Conservation (phyloP, 2,329 filamentous ascomycete species). For the Gremmenia infestans region DNA sequence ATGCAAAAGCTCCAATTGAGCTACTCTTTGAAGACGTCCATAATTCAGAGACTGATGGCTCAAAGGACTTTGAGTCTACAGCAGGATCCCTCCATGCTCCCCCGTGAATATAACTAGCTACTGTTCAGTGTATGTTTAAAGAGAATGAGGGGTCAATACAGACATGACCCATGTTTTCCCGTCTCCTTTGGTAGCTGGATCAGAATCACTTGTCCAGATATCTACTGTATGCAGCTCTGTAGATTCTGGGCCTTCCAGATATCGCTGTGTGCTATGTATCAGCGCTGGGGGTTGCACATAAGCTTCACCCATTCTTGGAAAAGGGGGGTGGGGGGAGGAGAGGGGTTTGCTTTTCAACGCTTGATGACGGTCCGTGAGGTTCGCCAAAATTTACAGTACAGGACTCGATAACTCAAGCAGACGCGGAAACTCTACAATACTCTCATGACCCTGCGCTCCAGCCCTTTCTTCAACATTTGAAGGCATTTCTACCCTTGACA, state of each 20-base stretch:
- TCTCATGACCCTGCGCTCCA: too few species aligned
- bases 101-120: slow-evolving; percentile 46
- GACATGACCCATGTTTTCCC: slow-evolving; percentile 10
- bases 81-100: slow-evolving; percentile 59
- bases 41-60: slow-evolving; percentile 40
- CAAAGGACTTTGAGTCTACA: slow-evolving; percentile 42
- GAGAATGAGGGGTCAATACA: background rate
- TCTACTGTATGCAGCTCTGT: slow-evolving; percentile 18
- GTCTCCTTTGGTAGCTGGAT: background rate
- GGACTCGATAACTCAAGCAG: too few species aligned
- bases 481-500: too few species aligned
- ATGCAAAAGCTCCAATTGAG: slow-evolving; percentile 54
- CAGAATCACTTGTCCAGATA: slow-evolving; percentile 8
- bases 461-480: too few species aligned
- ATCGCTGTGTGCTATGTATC: slow-evolving; percentile 5
- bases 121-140: background rate
- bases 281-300: background rate
- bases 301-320: slow-evolving; percentile 1
- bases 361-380: background rate
- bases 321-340: background rate
- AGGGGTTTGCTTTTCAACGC: background rate
- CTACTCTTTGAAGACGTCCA: slow-evolving; percentile 18
- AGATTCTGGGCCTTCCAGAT: slow-evolving; percentile 2
- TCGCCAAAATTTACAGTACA: background rate
- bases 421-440: too few species aligned